phyloP scores from a whole-genome alignment of 495 filamentous ascomycete species.

The Aspergillus haitiensis region DNA sequence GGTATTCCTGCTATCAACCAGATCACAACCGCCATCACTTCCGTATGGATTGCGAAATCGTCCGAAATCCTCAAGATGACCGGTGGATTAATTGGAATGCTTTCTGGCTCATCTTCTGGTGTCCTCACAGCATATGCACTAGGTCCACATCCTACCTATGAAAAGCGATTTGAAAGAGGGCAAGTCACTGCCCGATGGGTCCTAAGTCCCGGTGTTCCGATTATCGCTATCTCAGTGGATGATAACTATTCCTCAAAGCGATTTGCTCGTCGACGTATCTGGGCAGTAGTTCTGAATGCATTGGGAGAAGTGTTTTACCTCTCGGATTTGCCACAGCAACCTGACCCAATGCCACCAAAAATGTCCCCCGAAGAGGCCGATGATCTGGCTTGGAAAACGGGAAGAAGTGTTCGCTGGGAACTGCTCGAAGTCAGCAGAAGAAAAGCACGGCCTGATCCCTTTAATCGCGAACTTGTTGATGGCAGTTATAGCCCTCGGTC shows the following conservation, averaged over 20 bases:
- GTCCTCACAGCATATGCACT: conserved; percentile 82
- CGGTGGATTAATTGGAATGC: conserved; percentile 74
- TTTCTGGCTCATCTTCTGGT: conserved; percentile 82
- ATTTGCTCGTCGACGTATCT: conserved; percentile 67
- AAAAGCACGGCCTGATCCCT: conserved; percentile 67
- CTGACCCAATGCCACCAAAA: conserved; percentile 31
- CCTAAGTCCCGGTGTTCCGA: conserved; percentile 88
- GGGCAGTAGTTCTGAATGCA: conserved; percentile 87
- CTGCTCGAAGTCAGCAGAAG: conserved; percentile 75
- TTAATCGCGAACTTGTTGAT: conserved; percentile 56
- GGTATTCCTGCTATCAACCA: conserved; percentile 73
- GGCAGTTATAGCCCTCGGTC: conserved; percentile 68
- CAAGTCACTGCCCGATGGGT: conserved; percentile 84
- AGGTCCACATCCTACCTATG: conserved; percentile 64
- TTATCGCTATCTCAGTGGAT: conserved; percentile 82
- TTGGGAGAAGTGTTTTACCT: conserved; percentile 90
- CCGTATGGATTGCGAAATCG: conserved; percentile 92
- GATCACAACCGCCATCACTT: conserved; percentile 62
- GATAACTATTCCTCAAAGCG: conserved; percentile 71
- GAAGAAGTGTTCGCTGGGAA: conserved; percentile 76
- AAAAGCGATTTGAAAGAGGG: conserved; percentile 66
- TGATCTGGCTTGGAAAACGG: conserved; percentile 72
- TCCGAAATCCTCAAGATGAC: conserved; percentile 66
- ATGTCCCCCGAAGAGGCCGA: conserved; percentile 51
- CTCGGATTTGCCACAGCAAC: conserved; percentile 59